Conservation (phyloP, 345 rosid species). For the sweet orange (Citrus sinensis) region DNA sequence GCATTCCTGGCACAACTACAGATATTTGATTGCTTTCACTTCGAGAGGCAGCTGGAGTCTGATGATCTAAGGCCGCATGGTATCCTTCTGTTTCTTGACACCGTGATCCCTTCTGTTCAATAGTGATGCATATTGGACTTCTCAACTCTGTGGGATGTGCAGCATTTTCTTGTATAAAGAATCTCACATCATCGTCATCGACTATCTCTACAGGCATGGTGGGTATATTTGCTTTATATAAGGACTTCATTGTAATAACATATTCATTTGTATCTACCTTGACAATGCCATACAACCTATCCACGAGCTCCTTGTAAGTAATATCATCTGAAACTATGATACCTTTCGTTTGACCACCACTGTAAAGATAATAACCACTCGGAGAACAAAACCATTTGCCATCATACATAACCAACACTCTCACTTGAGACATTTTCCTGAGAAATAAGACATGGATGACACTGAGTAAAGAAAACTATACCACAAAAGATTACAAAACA, state of each 20-base stretch:
- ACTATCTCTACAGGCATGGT: constrained; percentile 10
- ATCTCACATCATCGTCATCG: constrained; percentile 2
- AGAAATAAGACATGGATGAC: background rate
- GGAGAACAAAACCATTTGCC: background rate
- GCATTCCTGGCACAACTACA: background rate
- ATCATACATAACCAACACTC: constrained; percentile 2
- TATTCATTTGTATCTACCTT: background rate
- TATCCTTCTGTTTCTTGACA: constrained; percentile 2
- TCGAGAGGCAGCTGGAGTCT: background rate
- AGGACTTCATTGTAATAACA: constrained; percentile 3
- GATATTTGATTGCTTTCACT: constrained; percentile 9
- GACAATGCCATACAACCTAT: background rate
- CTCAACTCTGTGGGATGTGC: background rate
- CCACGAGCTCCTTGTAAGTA: constrained; percentile 2
- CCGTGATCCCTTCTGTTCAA: background rate
- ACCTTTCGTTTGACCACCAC: constrained; percentile 5
- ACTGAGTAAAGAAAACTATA: background rate
- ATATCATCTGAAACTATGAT: background rate
- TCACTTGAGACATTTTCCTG: constrained; percentile 13
- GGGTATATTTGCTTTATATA: constrained; percentile 4
- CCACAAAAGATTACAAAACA: background rate
- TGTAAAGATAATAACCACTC: constrained; percentile 1
- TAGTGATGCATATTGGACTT: constrained; percentile 8
- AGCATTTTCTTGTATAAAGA: constrained; percentile 7
- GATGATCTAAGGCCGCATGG: background rate